phyloP scores from a whole-genome alignment of 2,329 filamentous ascomycete species.

The Gnomoniopsis smithogilvyi region DNA sequence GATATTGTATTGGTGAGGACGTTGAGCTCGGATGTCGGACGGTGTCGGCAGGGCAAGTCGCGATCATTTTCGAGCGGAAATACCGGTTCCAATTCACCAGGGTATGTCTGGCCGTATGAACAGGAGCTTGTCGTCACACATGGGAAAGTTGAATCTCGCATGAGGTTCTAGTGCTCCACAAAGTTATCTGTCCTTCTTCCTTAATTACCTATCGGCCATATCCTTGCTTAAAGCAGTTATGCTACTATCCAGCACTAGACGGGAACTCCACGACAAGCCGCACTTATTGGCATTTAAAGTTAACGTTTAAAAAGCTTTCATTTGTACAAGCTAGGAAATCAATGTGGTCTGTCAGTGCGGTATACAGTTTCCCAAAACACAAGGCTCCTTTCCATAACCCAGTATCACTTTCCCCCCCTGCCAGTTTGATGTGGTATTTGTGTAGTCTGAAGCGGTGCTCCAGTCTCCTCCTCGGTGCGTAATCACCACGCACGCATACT shows the following conservation, averaged over 20 bases:
- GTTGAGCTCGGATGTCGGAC: not conserved
- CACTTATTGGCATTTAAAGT: not conserved
- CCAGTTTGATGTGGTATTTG: conserved; percentile 18
- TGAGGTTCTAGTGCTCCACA: not conserved
- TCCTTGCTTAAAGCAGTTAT: not conserved
- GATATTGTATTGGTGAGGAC: not conserved
- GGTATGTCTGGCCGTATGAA: not conserved
- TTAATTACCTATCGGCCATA: conserved; percentile 3
- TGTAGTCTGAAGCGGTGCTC: conserved; percentile 26
- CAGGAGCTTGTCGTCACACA: not conserved
- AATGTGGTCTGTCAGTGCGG: conserved; percentile 12
- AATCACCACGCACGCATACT: conserved; percentile 16
- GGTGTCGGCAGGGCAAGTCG: not conserved
- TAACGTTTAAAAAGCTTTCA: conserved; percentile 21
- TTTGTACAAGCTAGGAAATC: conserved; percentile 34
- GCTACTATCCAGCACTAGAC: not conserved
- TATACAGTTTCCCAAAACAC: conserved; percentile 21
- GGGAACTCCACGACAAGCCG: not conserved
- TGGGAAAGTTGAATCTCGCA: conserved; percentile 1
- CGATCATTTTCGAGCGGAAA: conserved; percentile 11
- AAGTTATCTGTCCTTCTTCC: conserved; percentile 8
- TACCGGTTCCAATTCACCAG: not conserved
- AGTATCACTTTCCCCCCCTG: conserved; percentile 7
- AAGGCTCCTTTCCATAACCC: conserved; percentile 12
- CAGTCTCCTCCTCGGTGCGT: not conserved